These are phyloP conservation scores for Nigrograna mackinnonii DNA, from an alignment of 2,329 filamentous ascomycete species.

Conservation along the genomic window DNA sequence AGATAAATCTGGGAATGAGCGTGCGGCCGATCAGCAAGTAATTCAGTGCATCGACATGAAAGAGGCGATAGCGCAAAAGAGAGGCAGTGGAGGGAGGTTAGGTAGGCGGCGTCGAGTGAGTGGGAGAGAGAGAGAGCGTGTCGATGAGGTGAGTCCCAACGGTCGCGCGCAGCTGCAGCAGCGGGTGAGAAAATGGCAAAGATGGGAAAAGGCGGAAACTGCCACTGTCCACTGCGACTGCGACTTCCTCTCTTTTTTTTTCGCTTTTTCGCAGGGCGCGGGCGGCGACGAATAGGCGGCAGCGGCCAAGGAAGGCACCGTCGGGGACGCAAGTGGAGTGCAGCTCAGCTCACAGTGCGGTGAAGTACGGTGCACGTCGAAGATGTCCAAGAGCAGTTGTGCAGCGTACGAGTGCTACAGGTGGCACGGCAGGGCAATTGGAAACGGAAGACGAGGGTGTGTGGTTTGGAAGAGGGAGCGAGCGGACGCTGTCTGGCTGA, in stretches of 20 bases:
- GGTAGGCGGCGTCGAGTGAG: slow-evolving; percentile 5
- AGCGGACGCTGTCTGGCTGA: slow-evolving; percentile 4
- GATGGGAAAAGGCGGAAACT: too few relatives aligned
- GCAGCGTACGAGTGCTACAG: slow-evolving; percentile 11
- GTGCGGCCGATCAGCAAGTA: slow-evolving; percentile 30
- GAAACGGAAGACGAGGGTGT: slow-evolving; percentile 5
- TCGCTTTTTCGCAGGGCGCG: too few relatives aligned
- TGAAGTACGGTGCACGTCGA: too few relatives aligned
- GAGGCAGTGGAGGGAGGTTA: slow-evolving; percentile 15
- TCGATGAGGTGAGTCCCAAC: background rate
- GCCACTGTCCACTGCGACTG: too few relatives aligned
- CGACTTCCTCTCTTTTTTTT: too few relatives aligned
- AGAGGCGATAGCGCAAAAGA: slow-evolving; percentile 32
- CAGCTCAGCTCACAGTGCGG: too few relatives aligned
- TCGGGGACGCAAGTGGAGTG: too few relatives aligned
- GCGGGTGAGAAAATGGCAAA: too few relatives aligned
- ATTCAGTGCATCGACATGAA: slow-evolving; percentile 36
- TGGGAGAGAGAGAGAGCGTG: slow-evolving; percentile 4
- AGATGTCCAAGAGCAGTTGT: slow-evolving; percentile 3
- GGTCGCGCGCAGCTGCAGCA: too few relatives aligned
- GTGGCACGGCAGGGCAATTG: slow-evolving; percentile 10
- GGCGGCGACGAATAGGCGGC: too few relatives aligned
- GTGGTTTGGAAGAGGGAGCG: slow-evolving; percentile 5
- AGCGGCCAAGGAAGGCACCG: too few relatives aligned
- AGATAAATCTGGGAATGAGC: slow-evolving; percentile 40